Percentiles rank a stretch among this genome's conserved stretches.
phyloP scores from a whole-genome alignment of 148 eudicot species.

The Silene latifolia region DNA sequence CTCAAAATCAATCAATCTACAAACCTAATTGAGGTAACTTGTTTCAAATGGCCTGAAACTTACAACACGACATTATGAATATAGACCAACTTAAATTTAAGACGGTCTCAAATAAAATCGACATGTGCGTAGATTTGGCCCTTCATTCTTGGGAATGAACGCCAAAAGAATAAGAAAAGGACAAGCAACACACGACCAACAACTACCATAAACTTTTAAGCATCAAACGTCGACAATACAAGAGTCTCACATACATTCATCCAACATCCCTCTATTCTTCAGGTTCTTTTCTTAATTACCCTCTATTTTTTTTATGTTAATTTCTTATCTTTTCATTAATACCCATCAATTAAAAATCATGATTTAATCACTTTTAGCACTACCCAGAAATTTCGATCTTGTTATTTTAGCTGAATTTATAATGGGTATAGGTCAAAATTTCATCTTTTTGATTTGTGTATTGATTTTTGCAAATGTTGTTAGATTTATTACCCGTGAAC shows the following conservation, averaged over 20 bases:
- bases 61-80: no score
- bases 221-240: neutral
- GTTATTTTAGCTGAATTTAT: neutral
- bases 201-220: neutral
- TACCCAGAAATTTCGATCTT: conserved; percentile 12
- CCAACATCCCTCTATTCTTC: neutral
- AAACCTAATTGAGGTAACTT: no score
- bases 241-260: neutral
- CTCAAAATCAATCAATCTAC: no score
- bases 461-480: neutral
- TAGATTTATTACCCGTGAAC: no score
- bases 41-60: no score
- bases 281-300: neutral
- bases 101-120: no score
- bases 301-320: neutral
- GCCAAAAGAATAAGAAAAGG: neutral
- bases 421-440: conserved; percentile 1
- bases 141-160: conserved; percentile 6
- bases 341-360: neutral
- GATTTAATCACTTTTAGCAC: neutral
- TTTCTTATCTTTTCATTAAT: neutral
- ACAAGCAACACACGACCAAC: neutral
- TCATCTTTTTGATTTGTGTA: neutral
- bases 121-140: neutral
- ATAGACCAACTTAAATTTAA: no score